Conservation (phyloP, 2,329 filamentous ascomycete genomes). For the Colletotrichum sp. region DNA sequence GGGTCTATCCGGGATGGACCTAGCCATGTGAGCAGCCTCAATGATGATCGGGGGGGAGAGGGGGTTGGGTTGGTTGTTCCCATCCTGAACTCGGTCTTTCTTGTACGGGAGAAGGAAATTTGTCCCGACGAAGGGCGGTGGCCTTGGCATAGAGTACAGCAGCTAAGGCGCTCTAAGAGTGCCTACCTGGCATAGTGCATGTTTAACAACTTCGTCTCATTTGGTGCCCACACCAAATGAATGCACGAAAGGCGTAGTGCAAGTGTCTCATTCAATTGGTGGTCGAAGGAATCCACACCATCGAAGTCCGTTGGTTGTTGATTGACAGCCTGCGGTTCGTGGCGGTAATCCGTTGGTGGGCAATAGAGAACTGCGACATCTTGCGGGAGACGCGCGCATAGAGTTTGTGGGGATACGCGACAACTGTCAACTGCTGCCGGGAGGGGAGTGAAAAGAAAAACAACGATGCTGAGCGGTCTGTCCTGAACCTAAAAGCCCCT, state of each 20-base stretch:
- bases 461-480: not conserved
- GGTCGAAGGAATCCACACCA: too few species aligned
- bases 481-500: not conserved
- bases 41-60: not conserved
- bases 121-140: too few species aligned
- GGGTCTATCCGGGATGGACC: not conserved
- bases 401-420: not conserved
- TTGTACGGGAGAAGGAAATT: not conserved
- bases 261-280: too few species aligned
- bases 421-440: not conserved
- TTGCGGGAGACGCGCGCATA: not conserved
- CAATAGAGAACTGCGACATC: too few species aligned
- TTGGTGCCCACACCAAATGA: too few species aligned
- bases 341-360: too few species aligned
- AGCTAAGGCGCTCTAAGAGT: not conserved
- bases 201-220: too few species aligned
- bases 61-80: too few species aligned
- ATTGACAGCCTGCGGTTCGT: too few species aligned
- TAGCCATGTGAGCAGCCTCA: not conserved
- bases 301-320: too few species aligned
- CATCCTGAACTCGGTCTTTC: not conserved
- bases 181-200: not conserved
- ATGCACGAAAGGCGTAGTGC: too few species aligned
- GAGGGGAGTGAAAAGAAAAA: fast-evolving
- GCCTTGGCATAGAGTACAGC: not conserved